Evolutionary conservation across 2,329 filamentous ascomycete species (phyloP).

Genomic region (Aspergillus floridensis): DNA sequence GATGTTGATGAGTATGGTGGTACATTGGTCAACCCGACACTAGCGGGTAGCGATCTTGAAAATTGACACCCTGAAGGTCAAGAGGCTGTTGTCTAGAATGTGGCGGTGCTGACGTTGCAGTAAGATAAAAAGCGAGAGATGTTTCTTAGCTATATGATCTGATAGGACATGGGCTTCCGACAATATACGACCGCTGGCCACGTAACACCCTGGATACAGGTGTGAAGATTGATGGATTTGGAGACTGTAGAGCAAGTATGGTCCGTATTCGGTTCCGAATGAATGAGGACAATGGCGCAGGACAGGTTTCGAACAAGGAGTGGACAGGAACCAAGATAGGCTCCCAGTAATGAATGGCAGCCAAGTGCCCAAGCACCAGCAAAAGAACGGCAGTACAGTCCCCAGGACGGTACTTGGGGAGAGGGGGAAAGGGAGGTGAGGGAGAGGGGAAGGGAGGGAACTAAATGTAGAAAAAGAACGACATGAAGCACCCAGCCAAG

Average conservation of each 20-base stretch:
- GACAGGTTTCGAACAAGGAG: constrained; percentile 22
- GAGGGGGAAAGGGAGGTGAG: constrained; percentile 12
- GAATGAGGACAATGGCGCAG: constrained; percentile 7
- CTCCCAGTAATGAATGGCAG: constrained; percentile 28
- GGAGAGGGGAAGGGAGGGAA: constrained; percentile 6
- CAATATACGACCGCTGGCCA: neutral
- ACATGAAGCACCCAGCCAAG: constrained; percentile 1
- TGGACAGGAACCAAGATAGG: constrained; percentile 23
- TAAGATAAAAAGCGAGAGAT: neutral
- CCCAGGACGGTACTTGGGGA: constrained; percentile 1
- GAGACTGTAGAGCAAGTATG: neutral
- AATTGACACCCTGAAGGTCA: neutral
- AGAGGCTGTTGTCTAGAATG: neutral
- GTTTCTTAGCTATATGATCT: neutral
- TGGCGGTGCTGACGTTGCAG: neutral
- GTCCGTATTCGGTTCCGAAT: neutral
- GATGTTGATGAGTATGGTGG: constrained; percentile 23
- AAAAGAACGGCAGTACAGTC: constrained; percentile 15
- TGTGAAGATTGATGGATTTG: neutral
- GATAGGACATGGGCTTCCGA: neutral
- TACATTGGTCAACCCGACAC: constrained; percentile 21
- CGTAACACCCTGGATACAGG: neutral
- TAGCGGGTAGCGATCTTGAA: neutral
- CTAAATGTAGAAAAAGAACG: neutral
- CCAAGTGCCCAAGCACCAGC: constrained; percentile 19